Conservation (phyloP, 352 stramenopile genomes). For the Globisporangium paddicum region DNA sequence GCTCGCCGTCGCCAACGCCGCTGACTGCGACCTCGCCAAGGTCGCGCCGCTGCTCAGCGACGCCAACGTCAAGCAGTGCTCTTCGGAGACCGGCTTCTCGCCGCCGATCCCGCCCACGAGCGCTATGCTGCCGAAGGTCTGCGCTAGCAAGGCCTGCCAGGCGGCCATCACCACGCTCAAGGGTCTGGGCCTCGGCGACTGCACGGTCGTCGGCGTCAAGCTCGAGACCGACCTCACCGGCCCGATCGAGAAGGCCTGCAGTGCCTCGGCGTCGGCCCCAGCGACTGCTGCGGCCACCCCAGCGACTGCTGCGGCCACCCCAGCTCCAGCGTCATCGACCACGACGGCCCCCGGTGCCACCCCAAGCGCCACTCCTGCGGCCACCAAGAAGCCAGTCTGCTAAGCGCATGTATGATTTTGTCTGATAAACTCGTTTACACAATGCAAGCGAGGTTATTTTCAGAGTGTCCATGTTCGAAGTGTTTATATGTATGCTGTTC, state of each 20-base stretch:
- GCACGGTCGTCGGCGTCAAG: neutral
- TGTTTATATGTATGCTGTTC: too few relatives aligned
- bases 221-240: constrained; percentile 45
- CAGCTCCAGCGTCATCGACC: too few relatives aligned
- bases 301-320: too few relatives aligned
- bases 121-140: neutral
- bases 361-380: too few relatives aligned
- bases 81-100: constrained; percentile 19
- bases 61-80: neutral
- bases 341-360: too few relatives aligned
- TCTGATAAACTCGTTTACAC: too few relatives aligned
- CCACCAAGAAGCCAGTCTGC: too few relatives aligned
- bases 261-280: constrained; percentile 47
- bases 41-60: neutral
- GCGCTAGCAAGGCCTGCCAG: neutral
- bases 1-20: constrained; percentile 4
- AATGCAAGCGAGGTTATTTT: too few relatives aligned
- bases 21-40: neutral
- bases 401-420: too few relatives aligned
- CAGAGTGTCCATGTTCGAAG: too few relatives aligned
- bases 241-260: constrained; percentile 77
- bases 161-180: neutral
- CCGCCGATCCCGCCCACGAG: neutral
- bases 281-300: too few relatives aligned
- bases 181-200: constrained; percentile 14